Base-by-base conservation (phyloP, 306 rosid genomes). In the Argentina anserina region DNA sequence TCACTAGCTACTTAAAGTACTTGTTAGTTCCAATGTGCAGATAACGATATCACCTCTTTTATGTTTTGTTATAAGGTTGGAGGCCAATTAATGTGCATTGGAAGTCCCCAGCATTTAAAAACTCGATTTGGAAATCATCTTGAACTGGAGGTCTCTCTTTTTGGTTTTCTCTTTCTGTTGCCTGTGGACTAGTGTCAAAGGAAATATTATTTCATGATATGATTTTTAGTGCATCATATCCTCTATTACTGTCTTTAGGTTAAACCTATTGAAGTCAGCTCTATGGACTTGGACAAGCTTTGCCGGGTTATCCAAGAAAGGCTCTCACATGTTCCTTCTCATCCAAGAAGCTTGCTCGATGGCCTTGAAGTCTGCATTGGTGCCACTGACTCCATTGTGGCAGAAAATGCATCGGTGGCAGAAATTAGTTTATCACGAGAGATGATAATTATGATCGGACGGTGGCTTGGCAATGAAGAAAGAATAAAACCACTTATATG, bases 31-130 rank as follows among this genome's bases (percentile, higher is more conserved):
- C 61, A 67, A 55, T 36, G 41, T 25, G 39, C 46, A 72, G 28
- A 71, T 33, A 42, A 56, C 76, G 58, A 26, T 33, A 75, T 70
- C 36, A 66, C 74, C 63, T 62, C 15, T 45, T 25, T 26, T 82
- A 45, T 76, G 62, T 68, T 76, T 78, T 67, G 15, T 80, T 79
- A 76, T 65, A 79, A 93, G 97, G 98, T 93, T 72, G 98, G 96
- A 82, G 98, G 98, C 47, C 88, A 73, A 69, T 80, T 93, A 65
- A 83, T 87, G 75, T 93, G 98, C 82, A 87, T 93, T 46, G 97
- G 98, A 79, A 90, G 98, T 82, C 97, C 98, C 14, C 97, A 90
- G 86, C 97, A 90, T 85, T 81, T 93, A 68, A 93, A 93, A 86
- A 86, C 96, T 36, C 84, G 97, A 84, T 93, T 85, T 74, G 98